These are phyloP conservation scores for Exophiala sideris DNA, from an alignment of 2,329 filamentous ascomycete species.

Conservation along the genomic window DNA sequence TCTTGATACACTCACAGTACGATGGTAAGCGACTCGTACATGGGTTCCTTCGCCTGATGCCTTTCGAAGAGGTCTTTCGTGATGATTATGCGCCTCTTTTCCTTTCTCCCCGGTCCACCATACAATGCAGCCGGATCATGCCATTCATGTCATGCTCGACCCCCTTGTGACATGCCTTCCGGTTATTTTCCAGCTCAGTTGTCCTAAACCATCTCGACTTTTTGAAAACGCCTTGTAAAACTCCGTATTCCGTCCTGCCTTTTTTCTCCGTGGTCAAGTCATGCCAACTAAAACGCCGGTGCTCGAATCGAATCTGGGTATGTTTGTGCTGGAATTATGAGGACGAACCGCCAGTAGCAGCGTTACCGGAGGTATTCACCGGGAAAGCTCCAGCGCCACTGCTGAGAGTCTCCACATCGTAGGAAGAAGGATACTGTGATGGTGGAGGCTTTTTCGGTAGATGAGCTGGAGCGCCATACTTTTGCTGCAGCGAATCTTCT, in stretches of 20 bases:
- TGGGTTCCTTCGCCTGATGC: too few species aligned
- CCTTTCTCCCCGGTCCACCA: too few species aligned
- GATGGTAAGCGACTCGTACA: too few species aligned
- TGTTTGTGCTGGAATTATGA: background rate
- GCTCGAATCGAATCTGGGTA: background rate
- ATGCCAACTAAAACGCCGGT: background rate
- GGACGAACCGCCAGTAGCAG: background rate
- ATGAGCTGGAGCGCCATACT: conserved; percentile 51
- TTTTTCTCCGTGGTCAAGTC: background rate
- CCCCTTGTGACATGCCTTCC: too few species aligned
- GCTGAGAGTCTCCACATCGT: conserved; percentile 36
- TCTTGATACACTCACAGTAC: too few species aligned
- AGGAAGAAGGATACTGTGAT: conserved; percentile 38
- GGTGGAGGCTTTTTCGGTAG: conserved; percentile 51
- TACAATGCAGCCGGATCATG: too few species aligned
- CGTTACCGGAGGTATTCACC: background rate
- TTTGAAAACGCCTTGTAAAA: too few species aligned
- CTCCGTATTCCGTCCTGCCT: background rate
- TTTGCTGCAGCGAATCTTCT: conserved; percentile 33
- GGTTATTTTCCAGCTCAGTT: too few species aligned
- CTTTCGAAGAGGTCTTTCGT: too few species aligned
- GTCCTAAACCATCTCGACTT: too few species aligned
- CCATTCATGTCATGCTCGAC: too few species aligned
- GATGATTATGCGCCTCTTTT: too few species aligned
- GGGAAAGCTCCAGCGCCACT: background rate